These are phyloP conservation scores for Taphrina communis DNA, from an alignment of 1,139 yeast species.

Conservation along the genomic window DNA sequence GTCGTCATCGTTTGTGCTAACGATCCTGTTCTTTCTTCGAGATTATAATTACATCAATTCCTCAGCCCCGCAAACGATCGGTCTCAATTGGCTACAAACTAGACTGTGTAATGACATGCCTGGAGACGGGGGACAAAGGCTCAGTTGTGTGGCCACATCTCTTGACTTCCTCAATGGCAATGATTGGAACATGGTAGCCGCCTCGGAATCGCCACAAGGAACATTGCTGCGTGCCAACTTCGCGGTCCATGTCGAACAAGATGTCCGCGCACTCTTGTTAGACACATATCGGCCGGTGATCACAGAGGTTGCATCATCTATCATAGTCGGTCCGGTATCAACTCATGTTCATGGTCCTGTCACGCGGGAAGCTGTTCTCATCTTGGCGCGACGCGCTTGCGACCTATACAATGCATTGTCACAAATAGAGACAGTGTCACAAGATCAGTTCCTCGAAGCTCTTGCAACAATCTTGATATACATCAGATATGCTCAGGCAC, in stretches of 20 bases:
- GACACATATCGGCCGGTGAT: not conserved
- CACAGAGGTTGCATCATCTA: no score
- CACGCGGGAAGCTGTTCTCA: not conserved
- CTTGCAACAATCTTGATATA: not conserved
- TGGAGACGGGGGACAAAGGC: not conserved
- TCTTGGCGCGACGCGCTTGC: slow-evolving; percentile 1
- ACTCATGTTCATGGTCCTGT: not conserved
- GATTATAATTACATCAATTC: not conserved
- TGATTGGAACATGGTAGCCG: no score
- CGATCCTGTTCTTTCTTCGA: not conserved
- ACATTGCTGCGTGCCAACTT: not conserved
- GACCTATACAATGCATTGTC: not conserved
- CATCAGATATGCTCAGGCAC: not conserved
- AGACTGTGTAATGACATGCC: not conserved
- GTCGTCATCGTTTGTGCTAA: not conserved
- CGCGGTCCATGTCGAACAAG: not conserved
- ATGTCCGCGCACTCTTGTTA: not conserved
- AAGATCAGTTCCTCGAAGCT: not conserved
- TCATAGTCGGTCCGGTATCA: no score
- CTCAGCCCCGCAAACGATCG: not conserved
- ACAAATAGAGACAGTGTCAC: not conserved
- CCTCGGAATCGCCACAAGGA: no score
- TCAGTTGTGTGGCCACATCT: not conserved
- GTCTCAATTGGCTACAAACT: not conserved
- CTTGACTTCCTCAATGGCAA: not conserved